Conservation (phyloP, 2,329 filamentous ascomycete genomes). For the Fusarium humuli region DNA sequence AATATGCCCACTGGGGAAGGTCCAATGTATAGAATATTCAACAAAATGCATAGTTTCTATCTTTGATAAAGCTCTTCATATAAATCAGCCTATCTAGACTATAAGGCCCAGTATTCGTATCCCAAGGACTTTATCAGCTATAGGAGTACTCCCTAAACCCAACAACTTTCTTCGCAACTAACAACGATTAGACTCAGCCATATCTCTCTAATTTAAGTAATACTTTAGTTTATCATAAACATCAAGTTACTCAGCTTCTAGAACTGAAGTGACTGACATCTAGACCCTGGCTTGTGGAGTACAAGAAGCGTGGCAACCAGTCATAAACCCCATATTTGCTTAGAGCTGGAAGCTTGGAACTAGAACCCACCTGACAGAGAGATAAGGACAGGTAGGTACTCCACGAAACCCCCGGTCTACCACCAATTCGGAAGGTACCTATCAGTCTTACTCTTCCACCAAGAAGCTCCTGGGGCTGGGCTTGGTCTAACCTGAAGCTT, state of each 20-base stretch:
- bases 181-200: background rate
- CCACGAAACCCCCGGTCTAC: constrained; percentile 35
- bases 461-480: background rate
- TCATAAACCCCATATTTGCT: constrained; percentile 35
- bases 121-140: background rate
- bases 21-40: background rate
- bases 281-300: constrained; percentile 27
- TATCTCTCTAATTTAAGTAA: background rate
- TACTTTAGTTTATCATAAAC: background rate
- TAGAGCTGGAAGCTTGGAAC: constrained; percentile 1
- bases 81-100: background rate
- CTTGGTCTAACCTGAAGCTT: constrained; percentile 4
- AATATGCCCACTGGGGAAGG: background rate
- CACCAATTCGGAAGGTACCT: constrained; percentile 46
- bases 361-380: background rate
- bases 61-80: background rate
- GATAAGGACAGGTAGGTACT: constrained; percentile 34
- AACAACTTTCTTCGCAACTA: background rate
- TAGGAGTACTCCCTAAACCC: background rate
- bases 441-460: background rate
- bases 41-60: background rate
- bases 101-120: background rate
- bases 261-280: constrained; percentile 23
- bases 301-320: constrained; percentile 26
- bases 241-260: constrained; percentile 21